Evolutionary conservation across 129 eudicot species (phyloP).

Genomic region (sunflower (Helianthus annuus)): HanXRQr2.0-SUNRISE NC_035444.2:14504549-14505048

Average conservation of each 20-base stretch:
- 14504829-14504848: background rate
- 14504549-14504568: conserved; percentile 4
- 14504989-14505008: background rate
- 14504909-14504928: background rate
- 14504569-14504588: background rate
- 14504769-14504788: background rate
- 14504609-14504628: background rate
- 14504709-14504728: background rate
- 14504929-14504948: background rate
- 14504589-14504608: background rate
- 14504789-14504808: background rate
- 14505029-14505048: background rate
- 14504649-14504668: background rate
- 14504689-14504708: background rate
- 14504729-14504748: conserved; percentile 6
- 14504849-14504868: background rate
- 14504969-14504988: background rate
- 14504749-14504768: background rate
- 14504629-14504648: too few species aligned
- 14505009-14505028: background rate
- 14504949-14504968: background rate
- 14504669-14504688: background rate
- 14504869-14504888: conserved; percentile 2
- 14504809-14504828: background rate
- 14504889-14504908: background rate